Base-by-base conservation (phyloP, 805 yeast genomes). In the Sugiyamaella americana region DNA sequence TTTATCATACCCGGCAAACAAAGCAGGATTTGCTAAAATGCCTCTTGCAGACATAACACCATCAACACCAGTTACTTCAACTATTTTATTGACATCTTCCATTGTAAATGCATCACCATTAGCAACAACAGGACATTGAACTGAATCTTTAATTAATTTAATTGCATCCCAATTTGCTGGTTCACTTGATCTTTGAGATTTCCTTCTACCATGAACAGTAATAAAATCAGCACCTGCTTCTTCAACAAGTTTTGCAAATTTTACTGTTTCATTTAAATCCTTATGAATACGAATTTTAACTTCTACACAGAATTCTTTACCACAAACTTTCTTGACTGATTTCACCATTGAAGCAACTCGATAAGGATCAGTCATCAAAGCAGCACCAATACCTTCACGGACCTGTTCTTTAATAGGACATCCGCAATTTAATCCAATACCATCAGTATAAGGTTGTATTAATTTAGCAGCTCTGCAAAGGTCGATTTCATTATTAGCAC, bases 11-110 rank as follows among this genome's bases (percentile, higher is more conserved):
- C 95, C 95, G 1, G 84, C 76, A 66, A 93, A 93, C 53, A 93
- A 58, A 0, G 89, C 95, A 0, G 98, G 98, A 62, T 93, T 93
- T 23, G 76, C 70, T 43, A 93, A 67, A 2, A 87, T 70, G 0
- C 98, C 98, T 51, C 98, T 69, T 1, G 86, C 98, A 2, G 97
- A 83, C 98, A 93, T 93, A 5, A 93, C 84, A 5, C 98, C 98
- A 61, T 87, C 93, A 36, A 79, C 87, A 1, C 84, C 83, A 0
- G 98, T 88, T 43, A 62, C 61, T 10, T 74, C 67, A 0, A 78
- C 77, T 22, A 91, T 89, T 17, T 62, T 59, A 37, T 68, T 57
- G n/a, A 84, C 82, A 60, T 87, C 96, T 16, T 71, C 67, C 20
- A 79, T 65, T 0, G 75, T 60, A 58, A 84, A 84, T 58, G 95